Percentiles rank a stretch among this genome's conserved stretches.
phyloP scores from a whole-genome alignment of 2,329 filamentous ascomycete genomes.

The Pseudogymnoascus sp. region DNA sequence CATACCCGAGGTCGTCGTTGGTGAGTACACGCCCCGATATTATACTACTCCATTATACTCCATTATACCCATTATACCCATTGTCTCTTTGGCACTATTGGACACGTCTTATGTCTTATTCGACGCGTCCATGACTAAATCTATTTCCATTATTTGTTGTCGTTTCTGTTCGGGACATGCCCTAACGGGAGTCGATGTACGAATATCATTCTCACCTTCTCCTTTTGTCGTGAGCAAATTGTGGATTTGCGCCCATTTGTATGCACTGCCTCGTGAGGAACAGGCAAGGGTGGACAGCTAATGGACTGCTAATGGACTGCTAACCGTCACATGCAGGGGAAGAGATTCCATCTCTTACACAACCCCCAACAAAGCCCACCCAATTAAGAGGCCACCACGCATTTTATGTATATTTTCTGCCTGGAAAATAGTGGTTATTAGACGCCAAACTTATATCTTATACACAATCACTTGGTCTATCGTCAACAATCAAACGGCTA shows the following conservation, averaged over 20 bases:
- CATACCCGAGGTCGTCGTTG: background rate
- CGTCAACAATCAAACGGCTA: background rate
- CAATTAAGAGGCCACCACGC: background rate
- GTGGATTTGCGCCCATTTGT: background rate
- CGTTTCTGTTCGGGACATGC: background rate
- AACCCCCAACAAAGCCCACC: background rate
- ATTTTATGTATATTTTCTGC: background rate
- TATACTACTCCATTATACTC: background rate
- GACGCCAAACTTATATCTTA: background rate
- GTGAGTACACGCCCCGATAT: background rate
- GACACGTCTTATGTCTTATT: background rate
- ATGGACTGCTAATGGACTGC: background rate
- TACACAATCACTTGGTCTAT: background rate
- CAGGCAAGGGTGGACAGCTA: background rate
- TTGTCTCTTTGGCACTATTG: background rate
- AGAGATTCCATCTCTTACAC: background rate
- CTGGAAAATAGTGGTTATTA: background rate
- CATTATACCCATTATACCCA: background rate
- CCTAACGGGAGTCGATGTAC: background rate
- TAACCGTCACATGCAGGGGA: background rate
- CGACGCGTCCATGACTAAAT: background rate
- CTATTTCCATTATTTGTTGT: background rate
- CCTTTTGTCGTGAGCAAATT: background rate
- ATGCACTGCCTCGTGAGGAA: background rate
- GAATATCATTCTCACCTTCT: background rate